Evolutionary conservation across 192 early-diverging fungal species (phyloP).

Genomic region (Umbelopsis ramanniana): DNA sequence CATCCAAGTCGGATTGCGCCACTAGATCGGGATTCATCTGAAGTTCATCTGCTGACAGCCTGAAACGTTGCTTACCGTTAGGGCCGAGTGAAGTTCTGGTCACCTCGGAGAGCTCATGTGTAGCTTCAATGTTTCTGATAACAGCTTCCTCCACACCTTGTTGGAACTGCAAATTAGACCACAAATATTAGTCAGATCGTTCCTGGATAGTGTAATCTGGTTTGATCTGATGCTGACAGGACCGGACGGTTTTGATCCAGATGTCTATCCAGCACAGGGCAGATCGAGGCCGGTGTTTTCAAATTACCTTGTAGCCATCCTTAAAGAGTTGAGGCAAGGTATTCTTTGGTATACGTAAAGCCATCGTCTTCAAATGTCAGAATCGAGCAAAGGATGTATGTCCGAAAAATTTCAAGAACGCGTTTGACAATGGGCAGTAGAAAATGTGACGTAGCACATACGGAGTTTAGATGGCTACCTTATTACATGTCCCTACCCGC

Average conservation of each 20-base stretch:
- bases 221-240: slow-evolving; percentile 1
- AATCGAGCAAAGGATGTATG: slow-evolving; percentile 3
- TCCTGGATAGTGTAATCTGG: not conserved
- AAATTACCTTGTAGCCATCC: slow-evolving; percentile 87
- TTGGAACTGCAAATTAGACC: slow-evolving; percentile 61
- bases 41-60: not conserved
- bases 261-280: not conserved
- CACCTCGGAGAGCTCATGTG: slow-evolving; percentile 91
- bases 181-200: not conserved
- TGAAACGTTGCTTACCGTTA: slow-evolving; percentile 68
- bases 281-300: not conserved
- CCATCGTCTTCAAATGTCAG: slow-evolving; percentile 58
- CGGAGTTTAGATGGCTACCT: not conserved
- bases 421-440: slow-evolving; percentile 13
- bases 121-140: slow-evolving; percentile 91
- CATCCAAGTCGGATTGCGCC: slow-evolving; percentile 23
- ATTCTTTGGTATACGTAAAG: slow-evolving; percentile 86
- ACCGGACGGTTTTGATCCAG: not conserved
- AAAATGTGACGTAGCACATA: not conserved
- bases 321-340: slow-evolving; percentile 88
- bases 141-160: slow-evolving; percentile 98
- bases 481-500: too few relatives aligned
- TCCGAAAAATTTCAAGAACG: slow-evolving; percentile 19
- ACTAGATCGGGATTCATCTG: slow-evolving; percentile 5
- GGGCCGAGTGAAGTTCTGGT: slow-evolving; percentile 95